Base-by-base conservation (phyloP, 192 early-diverging fungal genomes). In the Coemansia reversa region DNA sequence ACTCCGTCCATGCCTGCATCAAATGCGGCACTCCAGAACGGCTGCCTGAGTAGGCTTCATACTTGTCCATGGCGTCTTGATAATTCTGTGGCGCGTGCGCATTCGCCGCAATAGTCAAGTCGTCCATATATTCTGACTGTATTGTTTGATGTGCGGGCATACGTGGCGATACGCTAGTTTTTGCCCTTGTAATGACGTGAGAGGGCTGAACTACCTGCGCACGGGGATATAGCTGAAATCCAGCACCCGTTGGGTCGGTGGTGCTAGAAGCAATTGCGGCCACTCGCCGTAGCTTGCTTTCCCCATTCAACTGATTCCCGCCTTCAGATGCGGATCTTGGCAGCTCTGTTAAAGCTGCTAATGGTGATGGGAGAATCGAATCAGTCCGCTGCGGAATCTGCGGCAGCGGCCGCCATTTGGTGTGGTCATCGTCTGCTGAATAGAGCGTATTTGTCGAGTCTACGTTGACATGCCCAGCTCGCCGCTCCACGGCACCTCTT, bases 401-500 rank as follows among this genome's bases (percentile, higher is more conserved):
- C 25, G 69, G 69, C 58, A 70, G 50, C 19, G 63, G 63, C 63
- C 33, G 29, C 19, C 33, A 55, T 39, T 23, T 63, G 28, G 52
- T 24, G 0, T 22, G 51, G n/a, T 4, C 51, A 8, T 27, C 25
- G 18, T 53, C 35, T 35, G 45, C 19, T 14, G 45, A 42, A 27
- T 19, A 11, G 8, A 25, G 39, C 20, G 23, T 16, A 27, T 22
- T 7, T 19, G 55, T 2, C 18, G 64, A 45, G 16, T 51, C 25
- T 11, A 69, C 60, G 11, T 60, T 20, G 5, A 67, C 28, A 30
- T 63, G 51, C 4, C 60, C 64, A 20, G 63, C 60, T 28, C 74
- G 68, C 24, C 74, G 59, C 18, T 70, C 69, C 4, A 58, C 66
- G 6, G 58, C 66, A 14, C 54, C 59, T 39, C 76, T 73, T 29